Conservation (phyloP, 495 filamentous ascomycete genomes). For the Neurospora intermedia region DNA sequence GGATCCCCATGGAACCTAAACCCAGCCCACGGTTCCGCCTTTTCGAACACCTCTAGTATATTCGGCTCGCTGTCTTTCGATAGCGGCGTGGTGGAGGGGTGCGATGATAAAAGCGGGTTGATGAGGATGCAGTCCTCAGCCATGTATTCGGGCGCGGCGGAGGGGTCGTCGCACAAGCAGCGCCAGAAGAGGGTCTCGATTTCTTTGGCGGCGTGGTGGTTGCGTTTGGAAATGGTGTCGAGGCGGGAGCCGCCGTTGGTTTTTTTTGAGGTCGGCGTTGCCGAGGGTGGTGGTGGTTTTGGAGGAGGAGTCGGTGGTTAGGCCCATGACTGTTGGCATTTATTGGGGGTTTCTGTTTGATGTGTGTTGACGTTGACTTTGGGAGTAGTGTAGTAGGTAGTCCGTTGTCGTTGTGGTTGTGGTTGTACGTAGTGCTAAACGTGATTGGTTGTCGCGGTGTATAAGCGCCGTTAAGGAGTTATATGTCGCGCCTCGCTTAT, state of each 20-base stretch:
- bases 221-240: conserved; percentile 29
- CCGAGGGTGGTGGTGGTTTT: conserved; percentile 12
- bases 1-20: conserved; percentile 20
- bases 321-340: conserved; percentile 20
- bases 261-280: conserved; percentile 25
- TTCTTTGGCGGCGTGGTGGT: conserved; percentile 25
- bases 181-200: conserved; percentile 27
- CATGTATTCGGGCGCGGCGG: conserved; percentile 21
- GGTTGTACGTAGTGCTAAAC: background rate
- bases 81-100: conserved; percentile 10
- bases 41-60: conserved; percentile 14
- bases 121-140: conserved; percentile 29
- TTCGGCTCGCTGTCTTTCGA: conserved; percentile 15
- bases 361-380: background rate
- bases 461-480: background rate
- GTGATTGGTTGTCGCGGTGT: background rate
- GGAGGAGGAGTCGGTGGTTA: conserved; percentile 14
- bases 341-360: too few species aligned
- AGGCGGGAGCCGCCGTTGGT: conserved; percentile 23
- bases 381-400: background rate
- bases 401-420: background rate
- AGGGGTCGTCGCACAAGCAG: conserved; percentile 24
- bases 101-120: conserved; percentile 19
- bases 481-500: background rate
- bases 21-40: conserved; percentile 11